Evolutionary conservation across 768 basidiomycete species (phyloP).

Genomic region (Artomyces pyxidatus): DNA sequence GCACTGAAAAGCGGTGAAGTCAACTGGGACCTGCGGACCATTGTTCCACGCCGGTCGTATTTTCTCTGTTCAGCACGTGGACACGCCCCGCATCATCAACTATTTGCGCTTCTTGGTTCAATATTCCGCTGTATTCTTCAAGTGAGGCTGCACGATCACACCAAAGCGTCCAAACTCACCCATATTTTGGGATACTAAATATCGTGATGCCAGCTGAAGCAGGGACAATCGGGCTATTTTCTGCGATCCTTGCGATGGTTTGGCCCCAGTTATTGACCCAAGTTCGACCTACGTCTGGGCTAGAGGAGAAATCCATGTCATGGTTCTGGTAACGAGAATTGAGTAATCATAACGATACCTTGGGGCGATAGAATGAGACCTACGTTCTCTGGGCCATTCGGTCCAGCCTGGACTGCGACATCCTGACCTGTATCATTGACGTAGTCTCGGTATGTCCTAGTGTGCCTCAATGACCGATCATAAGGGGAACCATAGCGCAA

Average conservation of each 20-base stretch:
- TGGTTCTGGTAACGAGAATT: slow-evolving; percentile 25
- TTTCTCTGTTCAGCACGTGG: slow-evolving; percentile 30
- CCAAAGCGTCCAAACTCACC: slow-evolving; percentile 16
- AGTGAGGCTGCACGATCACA: background rate
- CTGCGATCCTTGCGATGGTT: slow-evolving; percentile 20
- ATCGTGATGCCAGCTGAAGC: slow-evolving; percentile 28
- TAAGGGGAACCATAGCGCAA: no score
- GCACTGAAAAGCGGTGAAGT: slow-evolving; percentile 1
- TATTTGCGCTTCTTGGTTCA: slow-evolving; percentile 28
- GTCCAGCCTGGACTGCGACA: slow-evolving; percentile 31
- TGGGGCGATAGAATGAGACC: background rate
- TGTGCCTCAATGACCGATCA: no score
- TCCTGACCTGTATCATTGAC: slow-evolving; percentile 31
- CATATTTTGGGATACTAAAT: slow-evolving; percentile 30
- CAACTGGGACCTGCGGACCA: slow-evolving; percentile 18
- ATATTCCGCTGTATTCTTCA: slow-evolving; percentile 19
- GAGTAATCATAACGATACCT: background rate
- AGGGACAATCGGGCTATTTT: slow-evolving; percentile 24
- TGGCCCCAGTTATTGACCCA: slow-evolving; percentile 33
- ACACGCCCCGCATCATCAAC: slow-evolving; percentile 23
- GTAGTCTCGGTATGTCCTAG: slow-evolving; percentile 31
- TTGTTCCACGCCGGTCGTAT: slow-evolving; percentile 26
- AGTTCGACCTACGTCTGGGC: slow-evolving; percentile 23
- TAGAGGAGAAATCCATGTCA: slow-evolving; percentile 28
- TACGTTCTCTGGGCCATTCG: slow-evolving; percentile 33